Evolutionary conservation across 306 rosid species (phyloP).

Genomic region (Neltuma alba): DNA sequence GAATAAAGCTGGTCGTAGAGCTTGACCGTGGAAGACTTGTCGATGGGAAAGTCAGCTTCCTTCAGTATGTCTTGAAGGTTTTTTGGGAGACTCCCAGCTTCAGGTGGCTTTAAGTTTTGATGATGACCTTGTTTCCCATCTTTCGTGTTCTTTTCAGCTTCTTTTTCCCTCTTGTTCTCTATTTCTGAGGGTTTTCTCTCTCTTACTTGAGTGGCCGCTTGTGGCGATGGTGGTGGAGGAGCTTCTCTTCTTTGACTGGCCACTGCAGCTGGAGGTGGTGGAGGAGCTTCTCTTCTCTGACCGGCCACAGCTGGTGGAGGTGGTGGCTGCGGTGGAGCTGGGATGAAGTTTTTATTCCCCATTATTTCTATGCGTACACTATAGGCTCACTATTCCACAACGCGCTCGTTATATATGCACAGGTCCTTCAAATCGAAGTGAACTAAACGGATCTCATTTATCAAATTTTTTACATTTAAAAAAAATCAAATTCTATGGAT

Average conservation of each 20-base stretch:
- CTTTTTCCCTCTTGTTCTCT: neutral
- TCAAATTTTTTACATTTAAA: no score
- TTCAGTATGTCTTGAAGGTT: constrained; percentile 37
- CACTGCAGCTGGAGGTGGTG: neutral
- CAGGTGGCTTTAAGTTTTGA: neutral
- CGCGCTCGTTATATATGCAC: neutral
- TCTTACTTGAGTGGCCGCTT: neutral
- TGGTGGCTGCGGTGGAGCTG: neutral
- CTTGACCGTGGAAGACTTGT: constrained; percentile 35
- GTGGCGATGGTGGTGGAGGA: neutral
- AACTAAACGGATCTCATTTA: neutral
- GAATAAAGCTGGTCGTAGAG: constrained; percentile 32
- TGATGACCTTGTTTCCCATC: neutral
- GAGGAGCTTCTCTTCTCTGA: no score
- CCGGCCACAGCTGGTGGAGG: no score
- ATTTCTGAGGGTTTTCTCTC: neutral
- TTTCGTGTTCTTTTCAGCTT: neutral
- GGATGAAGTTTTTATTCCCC: neutral
- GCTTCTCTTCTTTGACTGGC: neutral
- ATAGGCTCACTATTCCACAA: neutral
- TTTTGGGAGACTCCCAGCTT: constrained; percentile 10
- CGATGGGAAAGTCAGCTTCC: constrained; percentile 38
- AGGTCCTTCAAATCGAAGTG: neutral
- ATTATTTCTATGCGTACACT: neutral
- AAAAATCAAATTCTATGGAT: no score